Evolutionary conservation across 306 rosid species (phyloP).

Genomic region (Inga leiocalycina): DNA sequence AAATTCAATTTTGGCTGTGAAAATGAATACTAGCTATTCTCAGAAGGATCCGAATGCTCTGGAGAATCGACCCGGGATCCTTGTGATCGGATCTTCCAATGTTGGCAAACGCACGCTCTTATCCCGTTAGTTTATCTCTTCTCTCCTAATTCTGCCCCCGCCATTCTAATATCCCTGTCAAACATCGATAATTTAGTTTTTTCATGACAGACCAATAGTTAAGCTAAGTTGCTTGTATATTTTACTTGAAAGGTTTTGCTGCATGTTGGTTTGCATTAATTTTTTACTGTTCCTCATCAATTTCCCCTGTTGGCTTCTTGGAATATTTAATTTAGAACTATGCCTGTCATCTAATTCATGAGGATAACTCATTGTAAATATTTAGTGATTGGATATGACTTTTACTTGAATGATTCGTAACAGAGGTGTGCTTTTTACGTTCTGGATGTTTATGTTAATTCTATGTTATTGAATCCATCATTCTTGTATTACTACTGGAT

Average conservation of each 20-base stretch:
- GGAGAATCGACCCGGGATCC: slow-evolving; percentile 67
- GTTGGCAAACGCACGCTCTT: slow-evolving; percentile 85
- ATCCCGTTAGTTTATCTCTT: slow-evolving; percentile 54
- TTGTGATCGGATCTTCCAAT: slow-evolving; percentile 71
- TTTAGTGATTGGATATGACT: background rate
- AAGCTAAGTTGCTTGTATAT: background rate
- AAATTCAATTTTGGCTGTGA: background rate
- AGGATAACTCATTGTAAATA: background rate
- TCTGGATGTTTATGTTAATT: slow-evolving; percentile 7
- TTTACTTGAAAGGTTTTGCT: background rate
- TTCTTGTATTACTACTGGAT: background rate
- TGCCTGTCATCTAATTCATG: background rate
- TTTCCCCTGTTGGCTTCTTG: background rate
- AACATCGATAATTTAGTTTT: background rate
- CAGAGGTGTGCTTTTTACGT: background rate
- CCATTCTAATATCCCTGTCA: background rate
- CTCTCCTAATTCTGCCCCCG: background rate
- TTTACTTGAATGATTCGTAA: background rate
- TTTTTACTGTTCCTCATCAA: background rate
- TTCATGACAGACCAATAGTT: background rate
- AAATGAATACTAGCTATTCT: slow-evolving; percentile 34
- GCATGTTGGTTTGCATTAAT: background rate
- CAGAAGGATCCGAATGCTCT: slow-evolving; percentile 41
- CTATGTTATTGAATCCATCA: background rate
- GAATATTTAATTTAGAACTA: background rate